Conservation (phyloP, 805 yeast genomes). For the Myxozyma lipomycoides region DNA sequence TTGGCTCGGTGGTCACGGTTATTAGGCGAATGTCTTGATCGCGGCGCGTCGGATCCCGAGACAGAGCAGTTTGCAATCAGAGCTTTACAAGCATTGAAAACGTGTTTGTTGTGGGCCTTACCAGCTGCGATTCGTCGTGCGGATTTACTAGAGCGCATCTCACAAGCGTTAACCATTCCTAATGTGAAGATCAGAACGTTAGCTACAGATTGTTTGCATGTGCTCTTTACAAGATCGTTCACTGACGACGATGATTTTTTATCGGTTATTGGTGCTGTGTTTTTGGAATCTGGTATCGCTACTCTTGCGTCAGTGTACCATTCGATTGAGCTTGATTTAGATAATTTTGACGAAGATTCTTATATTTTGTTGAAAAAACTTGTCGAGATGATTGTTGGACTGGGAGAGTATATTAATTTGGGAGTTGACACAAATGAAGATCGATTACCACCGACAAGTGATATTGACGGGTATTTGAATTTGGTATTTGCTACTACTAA, state of each 20-base stretch:
- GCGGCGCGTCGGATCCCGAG: constrained; percentile 40
- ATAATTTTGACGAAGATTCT: constrained; percentile 69
- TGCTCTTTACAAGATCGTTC: constrained; percentile 76
- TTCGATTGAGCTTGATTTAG: constrained; percentile 48
- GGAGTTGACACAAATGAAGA: constrained; percentile 38
- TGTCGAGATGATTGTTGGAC: constrained; percentile 86
- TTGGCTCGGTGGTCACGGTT: constrained; percentile 66
- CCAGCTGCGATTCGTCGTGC: constrained; percentile 68
- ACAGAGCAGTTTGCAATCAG: constrained; percentile 52
- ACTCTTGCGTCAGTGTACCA: constrained; percentile 62
- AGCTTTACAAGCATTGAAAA: constrained; percentile 75
- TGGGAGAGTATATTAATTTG: constrained; percentile 70
- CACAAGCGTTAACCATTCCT: constrained; percentile 38
- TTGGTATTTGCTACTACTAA: constrained; percentile 75
- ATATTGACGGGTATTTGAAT: constrained; percentile 62
- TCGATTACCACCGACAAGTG: constrained; percentile 51
- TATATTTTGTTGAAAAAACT: constrained; percentile 83
- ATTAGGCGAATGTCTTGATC: constrained; percentile 45
- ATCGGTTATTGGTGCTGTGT: constrained; percentile 73
- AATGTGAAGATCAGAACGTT: constrained; percentile 58
- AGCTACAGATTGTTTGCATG: constrained; percentile 88
- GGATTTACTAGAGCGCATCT: constrained; percentile 60
- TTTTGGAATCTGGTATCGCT: constrained; percentile 66
- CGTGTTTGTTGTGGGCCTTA: constrained; percentile 87
- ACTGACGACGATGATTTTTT: constrained; percentile 64